These are phyloP conservation scores for Amauroascus verrucosus DNA, from an alignment of 2,329 filamentous ascomycete species.

Conservation along the genomic window DNA sequence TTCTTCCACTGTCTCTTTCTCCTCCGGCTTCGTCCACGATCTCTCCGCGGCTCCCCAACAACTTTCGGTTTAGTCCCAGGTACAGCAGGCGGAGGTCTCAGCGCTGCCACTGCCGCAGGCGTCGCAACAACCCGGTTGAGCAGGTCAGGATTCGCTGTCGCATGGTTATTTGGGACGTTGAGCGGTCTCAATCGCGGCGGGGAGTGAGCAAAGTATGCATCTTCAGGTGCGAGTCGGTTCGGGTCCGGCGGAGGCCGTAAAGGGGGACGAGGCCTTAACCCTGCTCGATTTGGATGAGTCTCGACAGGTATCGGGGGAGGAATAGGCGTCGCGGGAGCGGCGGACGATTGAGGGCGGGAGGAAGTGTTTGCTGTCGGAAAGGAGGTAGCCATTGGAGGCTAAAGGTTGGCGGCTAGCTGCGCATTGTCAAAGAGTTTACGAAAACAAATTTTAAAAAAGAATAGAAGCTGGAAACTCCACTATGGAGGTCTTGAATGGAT, in stretches of 20 bases:
- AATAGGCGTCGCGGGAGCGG: slow-evolving; percentile 28
- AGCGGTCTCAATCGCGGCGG: slow-evolving; percentile 45
- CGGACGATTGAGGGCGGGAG: slow-evolving; percentile 23
- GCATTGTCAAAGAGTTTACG: background rate
- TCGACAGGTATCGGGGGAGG: slow-evolving; percentile 39
- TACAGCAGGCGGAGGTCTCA: slow-evolving; percentile 34
- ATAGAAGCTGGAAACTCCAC: background rate
- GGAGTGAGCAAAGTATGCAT: slow-evolving; percentile 60
- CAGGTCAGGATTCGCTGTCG: slow-evolving; percentile 30
- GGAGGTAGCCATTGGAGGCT: slow-evolving; percentile 12
- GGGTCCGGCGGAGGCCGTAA: slow-evolving; percentile 43
- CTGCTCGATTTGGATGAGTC: slow-evolving; percentile 36
- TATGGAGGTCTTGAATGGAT: background rate
- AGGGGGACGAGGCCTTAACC: slow-evolving; percentile 24
- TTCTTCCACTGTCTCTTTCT: slow-evolving; percentile 79
- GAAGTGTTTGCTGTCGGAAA: slow-evolving; percentile 12
- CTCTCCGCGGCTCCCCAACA: slow-evolving; percentile 38
- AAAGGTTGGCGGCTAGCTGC: background rate
- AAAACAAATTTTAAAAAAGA: background rate
- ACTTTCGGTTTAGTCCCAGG: slow-evolving; percentile 27
- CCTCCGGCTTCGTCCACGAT: slow-evolving; percentile 52
- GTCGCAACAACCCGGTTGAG: slow-evolving; percentile 36
- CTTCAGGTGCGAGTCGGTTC: slow-evolving; percentile 67
- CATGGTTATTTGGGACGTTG: slow-evolving; percentile 17
- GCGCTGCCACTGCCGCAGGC: slow-evolving; percentile 31